These are phyloP conservation scores for Capsicum chinense DNA, from an alignment of 257 asterid species.

Conservation along the genomic window DNA sequence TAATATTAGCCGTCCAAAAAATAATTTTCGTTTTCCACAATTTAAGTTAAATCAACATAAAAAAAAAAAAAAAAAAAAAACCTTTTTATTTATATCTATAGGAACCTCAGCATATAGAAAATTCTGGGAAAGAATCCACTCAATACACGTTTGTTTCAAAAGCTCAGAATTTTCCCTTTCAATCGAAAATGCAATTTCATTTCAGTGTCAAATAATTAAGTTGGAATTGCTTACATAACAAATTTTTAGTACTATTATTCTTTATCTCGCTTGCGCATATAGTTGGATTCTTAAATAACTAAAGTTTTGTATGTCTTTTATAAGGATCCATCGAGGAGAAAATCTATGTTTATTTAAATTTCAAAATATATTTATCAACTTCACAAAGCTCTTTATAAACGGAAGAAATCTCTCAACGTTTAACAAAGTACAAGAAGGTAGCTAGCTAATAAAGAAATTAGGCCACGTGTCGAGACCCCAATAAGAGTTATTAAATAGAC, in stretches of 20 bases:
- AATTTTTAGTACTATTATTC: too few relatives aligned
- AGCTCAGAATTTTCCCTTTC: too few relatives aligned
- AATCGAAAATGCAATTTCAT: not conserved
- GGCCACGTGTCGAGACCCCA: constrained; percentile 11
- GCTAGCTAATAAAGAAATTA: not conserved
- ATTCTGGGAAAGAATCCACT: not conserved
- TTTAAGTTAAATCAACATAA: not conserved
- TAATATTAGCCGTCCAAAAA: not conserved
- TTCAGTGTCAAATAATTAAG: not conserved
- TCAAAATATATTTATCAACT: too few relatives aligned
- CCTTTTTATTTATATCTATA: not conserved
- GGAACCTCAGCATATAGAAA: not conserved
- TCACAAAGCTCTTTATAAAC: too few relatives aligned
- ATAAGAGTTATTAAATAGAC: not conserved
- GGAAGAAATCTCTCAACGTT: too few relatives aligned
- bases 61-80: not conserved
- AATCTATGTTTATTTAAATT: too few relatives aligned
- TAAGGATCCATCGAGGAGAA: too few relatives aligned
- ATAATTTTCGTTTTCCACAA: not conserved
- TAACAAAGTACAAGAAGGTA: too few relatives aligned
- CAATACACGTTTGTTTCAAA: not conserved
- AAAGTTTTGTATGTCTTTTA: too few relatives aligned
- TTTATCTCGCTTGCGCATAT: too few relatives aligned
- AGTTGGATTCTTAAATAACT: too few relatives aligned
- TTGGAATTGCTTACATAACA: not conserved